Base-by-base conservation (phyloP, 495 filamentous ascomycete genomes). In the Penicillium canescens region DNA sequence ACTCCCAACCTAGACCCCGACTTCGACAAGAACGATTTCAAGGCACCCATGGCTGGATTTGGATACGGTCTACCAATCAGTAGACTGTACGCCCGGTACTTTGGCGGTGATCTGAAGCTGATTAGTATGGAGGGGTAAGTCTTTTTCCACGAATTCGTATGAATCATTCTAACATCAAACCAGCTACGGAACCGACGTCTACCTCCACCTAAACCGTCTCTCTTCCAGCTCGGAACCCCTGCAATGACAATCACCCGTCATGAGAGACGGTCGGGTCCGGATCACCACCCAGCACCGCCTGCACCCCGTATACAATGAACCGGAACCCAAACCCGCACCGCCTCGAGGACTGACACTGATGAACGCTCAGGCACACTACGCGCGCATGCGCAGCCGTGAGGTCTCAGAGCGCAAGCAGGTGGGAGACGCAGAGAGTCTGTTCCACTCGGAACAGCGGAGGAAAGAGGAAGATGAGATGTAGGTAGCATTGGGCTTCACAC, bases 121-220 rank as follows among this genome's bases (percentile, higher is more conserved):
- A 98, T 98, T 63, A 97, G 93, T 67, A 97, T 98, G 94, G 94
- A 98, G 77, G 94, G 94, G 94, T 96, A 78, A 76, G 91, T 72
- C 21, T 52, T 34, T 47, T 38, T 40, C n/a, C 56, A 18, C 33
- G n/a, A 24, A 16, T 39, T 1, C 31, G 34, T 14, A 26, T 48
- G 38, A 24, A 4, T 46, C 10, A 39, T 24, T 24, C 26, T 47
- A 54, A 59, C 55, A 54, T 35, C 40, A 26, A n/a, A 21, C 20
- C 20, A 98, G 94, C 37, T 98, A 98, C 70, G 94, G 94, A 45
- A 98, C 94, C 34, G 94, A 98, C 66, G 94, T 98, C 34, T 98
- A 98, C 71, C 89, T 98, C 42, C 94, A 98, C 70, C 82, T 98
- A 14, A 98, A 98, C 76, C 82, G 94, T 50, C 82, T 98, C 10